phyloP scores from a whole-genome alignment of 768 basidiomycete genomes.

The Podaxis pistillaris region DNA sequence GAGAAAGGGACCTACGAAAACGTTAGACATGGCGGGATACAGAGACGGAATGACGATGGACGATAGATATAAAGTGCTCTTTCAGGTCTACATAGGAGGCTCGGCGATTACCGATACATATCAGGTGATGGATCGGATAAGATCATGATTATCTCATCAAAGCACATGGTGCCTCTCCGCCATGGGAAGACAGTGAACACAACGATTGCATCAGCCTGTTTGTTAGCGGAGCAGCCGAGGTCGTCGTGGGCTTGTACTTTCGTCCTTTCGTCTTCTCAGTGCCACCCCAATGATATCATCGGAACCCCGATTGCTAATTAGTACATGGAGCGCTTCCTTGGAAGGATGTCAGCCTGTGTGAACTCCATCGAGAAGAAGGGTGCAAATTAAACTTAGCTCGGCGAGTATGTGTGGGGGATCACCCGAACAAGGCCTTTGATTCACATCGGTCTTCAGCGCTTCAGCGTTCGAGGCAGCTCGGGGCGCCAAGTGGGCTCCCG shows the following conservation, averaged over 20 bases:
- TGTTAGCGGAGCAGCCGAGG: background rate
- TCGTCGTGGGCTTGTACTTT: background rate
- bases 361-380: background rate
- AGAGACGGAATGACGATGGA: background rate
- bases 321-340: background rate
- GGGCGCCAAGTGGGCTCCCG: background rate
- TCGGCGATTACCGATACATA: background rate
- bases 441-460: background rate
- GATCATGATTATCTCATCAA: background rate
- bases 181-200: background rate
- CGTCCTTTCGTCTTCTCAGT: background rate
- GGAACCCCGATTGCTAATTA: background rate
- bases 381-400: slow-evolving; percentile 5
- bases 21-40: slow-evolving; percentile 27
- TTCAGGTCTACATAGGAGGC: background rate
- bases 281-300: slow-evolving; percentile 1
- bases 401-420: background rate
- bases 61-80: background rate
- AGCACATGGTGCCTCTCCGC: background rate
- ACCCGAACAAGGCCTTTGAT: background rate
- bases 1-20: slow-evolving; percentile 20
- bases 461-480: background rate
- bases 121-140: slow-evolving; percentile 1
- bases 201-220: background rate
- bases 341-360: background rate